Evolutionary conservation across 2,329 filamentous ascomycete species (phyloP), one percentile per base, ranked within the genome.

Genomic region (Aureobasidium sp.): DNA sequence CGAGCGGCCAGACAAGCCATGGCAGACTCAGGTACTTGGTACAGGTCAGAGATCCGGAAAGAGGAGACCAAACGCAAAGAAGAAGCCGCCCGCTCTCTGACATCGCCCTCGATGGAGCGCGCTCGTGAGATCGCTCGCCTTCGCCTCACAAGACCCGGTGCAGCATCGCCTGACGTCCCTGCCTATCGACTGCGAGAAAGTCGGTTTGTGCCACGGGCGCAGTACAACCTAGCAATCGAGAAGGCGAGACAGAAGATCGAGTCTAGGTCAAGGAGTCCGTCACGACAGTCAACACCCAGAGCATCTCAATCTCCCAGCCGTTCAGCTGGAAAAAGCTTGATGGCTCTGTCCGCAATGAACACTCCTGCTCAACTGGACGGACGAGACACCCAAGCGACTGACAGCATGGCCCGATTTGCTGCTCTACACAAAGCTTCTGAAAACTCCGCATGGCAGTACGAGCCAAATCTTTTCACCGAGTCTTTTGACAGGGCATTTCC

Each of bases 121-220:
- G 72, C 71, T n/a, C 67, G 70, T 5, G 63, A 66, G 41, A 69
- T 71, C 48, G 72, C 70, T n/a, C 67, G 69, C 41, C 64, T 68
- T 48, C 69, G 69, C 20, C 67, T 66, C 34, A 69, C 69, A 37
- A 63, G 53, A 7, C 31, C 61, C n/a, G 63, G 62, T 15, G 49
- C 48, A 3, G 58, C 55, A 2, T 37, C 45, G n/a, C 65, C 62
- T 1, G 67, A 70, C 22, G 67, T 73, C 1, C 73, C 73, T 22
- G 72, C 72, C 22, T 75, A 75, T 62, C 65, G 72, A 22, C 61
- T 71, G 15, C 67, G 73, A 14, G 71, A 74, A 59, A 73, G 71
- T 67, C 70, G 66, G 42, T 75, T 75, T 47, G 71, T 75, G 11
- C 70, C 72, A 6, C 67, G 71, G 11, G 71, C 73, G 59, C 66